Conservation (phyloP, 768 basidiomycete genomes). For the Mycena pura region DNA sequence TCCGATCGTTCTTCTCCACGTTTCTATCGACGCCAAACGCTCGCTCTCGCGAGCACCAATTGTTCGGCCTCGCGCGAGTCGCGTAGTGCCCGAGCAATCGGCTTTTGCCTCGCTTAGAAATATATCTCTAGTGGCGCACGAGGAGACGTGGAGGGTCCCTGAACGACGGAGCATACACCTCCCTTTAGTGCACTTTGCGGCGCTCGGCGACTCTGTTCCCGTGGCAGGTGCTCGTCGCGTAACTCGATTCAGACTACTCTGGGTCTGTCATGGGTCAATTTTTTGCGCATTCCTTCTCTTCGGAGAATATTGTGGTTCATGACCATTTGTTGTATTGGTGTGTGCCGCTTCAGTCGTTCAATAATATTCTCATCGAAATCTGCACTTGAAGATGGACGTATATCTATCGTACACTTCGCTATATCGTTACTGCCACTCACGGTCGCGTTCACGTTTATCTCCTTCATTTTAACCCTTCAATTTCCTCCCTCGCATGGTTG, state of each 20-base stretch:
- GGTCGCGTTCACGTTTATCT: no score
- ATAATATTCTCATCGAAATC: no score
- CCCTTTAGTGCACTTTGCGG: constrained; percentile 10
- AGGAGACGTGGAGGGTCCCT: background rate
- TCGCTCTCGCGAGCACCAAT: no score
- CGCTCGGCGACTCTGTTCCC: background rate
- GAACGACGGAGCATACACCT: background rate
- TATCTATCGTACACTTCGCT: no score
- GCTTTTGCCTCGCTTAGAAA: no score
- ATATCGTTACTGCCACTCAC: no score
- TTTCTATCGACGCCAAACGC: background rate
- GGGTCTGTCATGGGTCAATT: constrained; percentile 8
- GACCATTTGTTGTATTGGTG: no score
- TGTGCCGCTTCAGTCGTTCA: no score
- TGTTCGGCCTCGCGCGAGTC: background rate
- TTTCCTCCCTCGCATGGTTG: no score
- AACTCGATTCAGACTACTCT: constrained; percentile 15
- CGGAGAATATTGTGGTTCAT: background rate
- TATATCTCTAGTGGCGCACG: background rate
- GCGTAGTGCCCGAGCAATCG: background rate
- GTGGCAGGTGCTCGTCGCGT: background rate
- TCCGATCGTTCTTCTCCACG: no score
- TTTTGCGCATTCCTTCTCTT: background rate
- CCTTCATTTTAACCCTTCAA: no score
- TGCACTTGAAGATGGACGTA: no score